Evolutionary conservation across 1,284 basidiomycete species (phyloP).

Genomic region (Apiotrichum gracile): DNA sequence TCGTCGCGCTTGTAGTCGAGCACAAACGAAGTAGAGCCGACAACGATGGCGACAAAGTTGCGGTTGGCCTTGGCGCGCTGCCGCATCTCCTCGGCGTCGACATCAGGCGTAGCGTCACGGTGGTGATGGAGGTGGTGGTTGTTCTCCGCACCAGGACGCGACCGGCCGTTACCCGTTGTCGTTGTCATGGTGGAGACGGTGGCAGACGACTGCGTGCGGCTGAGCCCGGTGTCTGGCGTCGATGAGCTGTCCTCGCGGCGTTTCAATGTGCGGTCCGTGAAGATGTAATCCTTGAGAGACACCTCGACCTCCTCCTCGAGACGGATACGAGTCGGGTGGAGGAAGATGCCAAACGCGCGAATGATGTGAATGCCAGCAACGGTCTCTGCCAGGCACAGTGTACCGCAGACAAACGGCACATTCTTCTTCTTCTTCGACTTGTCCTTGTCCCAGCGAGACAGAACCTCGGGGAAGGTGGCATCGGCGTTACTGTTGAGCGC

Average conservation of each 20-base stretch:
- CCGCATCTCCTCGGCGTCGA: constrained; percentile 47
- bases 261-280: constrained; percentile 47
- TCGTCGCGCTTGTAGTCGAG: constrained; percentile 52
- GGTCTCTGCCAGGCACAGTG: constrained; percentile 74
- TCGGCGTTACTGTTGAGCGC: constrained; percentile 83
- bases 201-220: neutral
- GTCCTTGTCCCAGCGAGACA: constrained; percentile 57
- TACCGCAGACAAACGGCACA: constrained; percentile 16
- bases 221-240: neutral
- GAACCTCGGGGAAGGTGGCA: constrained; percentile 82
- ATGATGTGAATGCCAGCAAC: constrained; percentile 92
- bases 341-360: constrained; percentile 70
- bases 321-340: constrained; percentile 83
- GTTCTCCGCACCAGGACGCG: neutral
- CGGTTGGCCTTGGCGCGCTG: constrained; percentile 48
- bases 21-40: constrained; percentile 55
- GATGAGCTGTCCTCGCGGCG: constrained; percentile 40
- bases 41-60: constrained; percentile 74
- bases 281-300: constrained; percentile 84
- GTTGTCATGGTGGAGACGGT: neutral
- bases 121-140: neutral
- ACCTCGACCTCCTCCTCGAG: constrained; percentile 76
- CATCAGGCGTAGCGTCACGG: constrained; percentile 28
- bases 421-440: constrained; percentile 50
- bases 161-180: neutral